Evolutionary conservation across 371 early-diverging fungal genomes (phyloP).

Genomic region (Phascolomyces articulosus): DNA sequence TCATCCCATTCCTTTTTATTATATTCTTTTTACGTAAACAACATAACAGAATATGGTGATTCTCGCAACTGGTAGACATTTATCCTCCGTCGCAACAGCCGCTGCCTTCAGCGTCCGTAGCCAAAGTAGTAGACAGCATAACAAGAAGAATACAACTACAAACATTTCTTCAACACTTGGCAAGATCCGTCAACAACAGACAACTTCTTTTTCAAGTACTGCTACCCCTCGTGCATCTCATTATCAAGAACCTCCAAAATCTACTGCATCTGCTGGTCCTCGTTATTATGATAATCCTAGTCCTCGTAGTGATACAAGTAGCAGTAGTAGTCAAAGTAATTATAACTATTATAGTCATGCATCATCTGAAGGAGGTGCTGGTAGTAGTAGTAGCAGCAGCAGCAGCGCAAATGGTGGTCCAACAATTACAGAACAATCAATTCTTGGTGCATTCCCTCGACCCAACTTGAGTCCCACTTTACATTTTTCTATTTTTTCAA

Average conservation of each 20-base stretch:
- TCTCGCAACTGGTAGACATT: constrained; percentile 10
- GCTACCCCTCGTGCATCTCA: constrained; percentile 1
- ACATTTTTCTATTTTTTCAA: constrained; percentile 41
- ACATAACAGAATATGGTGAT: constrained; percentile 12
- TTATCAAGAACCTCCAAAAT: not conserved
- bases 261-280: not conserved
- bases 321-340: constrained; percentile 3
- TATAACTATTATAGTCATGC: constrained; percentile 2
- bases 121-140: constrained; percentile 1
- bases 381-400: constrained; percentile 5
- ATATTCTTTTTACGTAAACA: constrained; percentile 1
- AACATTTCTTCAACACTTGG: not conserved
- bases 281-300: constrained; percentile 7
- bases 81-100: constrained; percentile 4
- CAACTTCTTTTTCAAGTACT: constrained; percentile 2
- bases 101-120: constrained; percentile 8
- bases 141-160: not conserved
- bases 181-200: constrained; percentile 6
- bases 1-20: constrained; percentile 8
- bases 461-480: constrained; percentile 53
- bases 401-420: not conserved
- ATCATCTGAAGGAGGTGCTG: not conserved
- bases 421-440: constrained; percentile 39
- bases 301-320: constrained; percentile 1
- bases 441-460: constrained; percentile 47